Evolutionary conservation across 139 green algal species (phyloP), one percentile per base, ranked within the genome.

Genomic region (Chlamydomonas incerta): DNA sequence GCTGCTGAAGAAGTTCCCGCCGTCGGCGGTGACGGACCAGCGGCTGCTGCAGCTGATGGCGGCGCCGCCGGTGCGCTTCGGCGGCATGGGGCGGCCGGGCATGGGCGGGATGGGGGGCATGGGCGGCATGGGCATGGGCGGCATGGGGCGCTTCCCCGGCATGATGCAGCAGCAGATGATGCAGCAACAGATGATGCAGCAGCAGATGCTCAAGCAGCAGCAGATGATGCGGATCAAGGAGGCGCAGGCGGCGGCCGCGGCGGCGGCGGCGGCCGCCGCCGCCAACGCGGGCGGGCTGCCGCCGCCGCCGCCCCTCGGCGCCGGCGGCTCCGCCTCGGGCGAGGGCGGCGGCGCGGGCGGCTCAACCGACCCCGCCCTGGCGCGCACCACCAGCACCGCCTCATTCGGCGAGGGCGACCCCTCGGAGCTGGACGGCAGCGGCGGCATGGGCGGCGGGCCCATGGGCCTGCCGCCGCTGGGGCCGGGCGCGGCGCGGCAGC

Each of bases 1-100:
- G 34, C 82, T 97, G 82, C 83, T 97, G 3, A 92, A 92, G 68
- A 93, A 95, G 75, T 94, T 90, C 76, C 90, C 94, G 9, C 69
- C 87, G 17, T 69, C 67, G 2, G 81, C 80, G 33, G 93, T 92
- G 81, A 90, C 72, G 17, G 89, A 92, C 58, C 88, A 88, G 41
- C 72, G 85, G 75, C 72, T 89, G 52, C 69, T 88, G 80, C 87
- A 89, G 68, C 65, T 92, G 41, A 67, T 82, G 34, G 26, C 85
- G 10, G 52, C 74, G 46, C 85, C 80, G 57, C 68, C 87, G 13
- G 79, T 81, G 72, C 68, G 90, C 67, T 47, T 80, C 77, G 62
- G 58, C 73, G 65, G 58, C 71, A 60, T 65, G 20, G 17, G 79
- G 29, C 41, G 41, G 41, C 41, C 41, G 41, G 63, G 77, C 29